Evolutionary conservation across 228 moss, liverwort and hornwort genomes (phyloP).

Genomic region (Sphagnum fallax): DNA sequence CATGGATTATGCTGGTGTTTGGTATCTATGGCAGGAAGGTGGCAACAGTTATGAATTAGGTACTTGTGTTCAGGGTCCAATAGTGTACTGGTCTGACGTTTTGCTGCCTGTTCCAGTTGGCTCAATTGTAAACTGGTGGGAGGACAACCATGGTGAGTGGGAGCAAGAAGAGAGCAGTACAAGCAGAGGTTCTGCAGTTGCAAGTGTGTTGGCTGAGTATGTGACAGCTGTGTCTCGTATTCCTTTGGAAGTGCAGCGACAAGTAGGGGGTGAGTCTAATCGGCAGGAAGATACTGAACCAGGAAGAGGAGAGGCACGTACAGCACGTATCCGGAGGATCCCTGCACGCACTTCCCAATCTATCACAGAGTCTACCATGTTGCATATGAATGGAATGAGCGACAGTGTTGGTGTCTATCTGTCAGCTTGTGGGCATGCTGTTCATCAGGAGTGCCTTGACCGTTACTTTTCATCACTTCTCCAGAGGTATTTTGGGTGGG

Average conservation of each 20-base stretch:
- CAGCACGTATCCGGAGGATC: slow-evolving; percentile 54
- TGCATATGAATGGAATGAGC: slow-evolving; percentile 46
- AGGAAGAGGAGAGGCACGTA: slow-evolving; percentile 55
- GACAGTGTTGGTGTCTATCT: slow-evolving; percentile 71
- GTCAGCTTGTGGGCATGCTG: slow-evolving; percentile 93
- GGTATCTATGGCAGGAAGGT: not conserved
- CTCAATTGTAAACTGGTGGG: slow-evolving; percentile 64
- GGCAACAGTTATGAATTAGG: not conserved
- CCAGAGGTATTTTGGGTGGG: slow-evolving; percentile 49
- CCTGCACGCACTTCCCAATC: slow-evolving; percentile 36
- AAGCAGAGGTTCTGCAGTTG: slow-evolving; percentile 56
- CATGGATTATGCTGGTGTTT: not conserved
- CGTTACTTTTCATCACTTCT: slow-evolving; percentile 80
- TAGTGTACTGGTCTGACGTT: not conserved
- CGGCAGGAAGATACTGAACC: slow-evolving; percentile 51
- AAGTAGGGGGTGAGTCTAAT: slow-evolving; percentile 48
- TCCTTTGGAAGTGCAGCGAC: slow-evolving; percentile 39
- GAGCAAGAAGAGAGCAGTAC: slow-evolving; percentile 48
- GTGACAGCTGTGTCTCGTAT: slow-evolving; percentile 50
- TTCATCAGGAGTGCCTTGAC: slow-evolving; percentile 91
- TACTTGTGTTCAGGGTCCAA: not conserved
- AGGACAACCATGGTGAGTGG: slow-evolving; percentile 39
- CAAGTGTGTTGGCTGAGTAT: slow-evolving; percentile 79
- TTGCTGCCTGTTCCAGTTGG: slow-evolving; percentile 19
- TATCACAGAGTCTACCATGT: slow-evolving; percentile 46